Base-by-base conservation (phyloP, 371 early-diverging fungal genomes). In the Rhizopus microsporus region DNA sequence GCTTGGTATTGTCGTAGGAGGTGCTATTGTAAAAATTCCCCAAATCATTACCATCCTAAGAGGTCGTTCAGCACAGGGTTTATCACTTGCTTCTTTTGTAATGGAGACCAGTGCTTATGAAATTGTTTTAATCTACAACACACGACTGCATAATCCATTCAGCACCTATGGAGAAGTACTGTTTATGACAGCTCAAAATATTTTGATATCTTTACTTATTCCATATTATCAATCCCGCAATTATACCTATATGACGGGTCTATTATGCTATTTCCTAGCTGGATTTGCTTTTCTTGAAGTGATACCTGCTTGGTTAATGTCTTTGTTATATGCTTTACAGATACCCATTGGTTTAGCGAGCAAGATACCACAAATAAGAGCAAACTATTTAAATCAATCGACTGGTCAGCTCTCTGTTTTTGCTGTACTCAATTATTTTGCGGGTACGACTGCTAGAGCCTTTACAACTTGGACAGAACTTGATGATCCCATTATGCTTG, bases 401-500 rank as follows among this genome's bases (percentile, higher is more conserved):
- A 96, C 97, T 7, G 98, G 98, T n/a, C 92, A 93, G 65, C 75
- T 98, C 10, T 91, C 94, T 15, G 87, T 91, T 5, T 89, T 96
- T 69, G 89, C 98, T 0, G 84, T 92, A 12, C 82, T 92, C 60
- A 87, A 91, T 70, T 91, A 89, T 65, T 91, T 92, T 65, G 71
- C 85, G 3, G 98, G 98, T 30, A 83, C 89, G 1, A 74, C 86
- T 4, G 97, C 97, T 4, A 84, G 98, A 52, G 81, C 96, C 5
- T 94, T 90, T 64, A 98, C 98, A 5, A 96, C 97, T 4, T 57
- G 92, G 67, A 86, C 89, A 40, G 96, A 96, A 75, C 83, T 95
- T 7, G 82, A 92, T 49, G 95, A 96, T 66, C 59, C 74, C 42
- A 50, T 90, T 32, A 85, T 94, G 65, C 67, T 97, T 23, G 62